Base-by-base conservation (phyloP, 352 stramenopile genomes). In the Phytophthora palmivora region DNA sequence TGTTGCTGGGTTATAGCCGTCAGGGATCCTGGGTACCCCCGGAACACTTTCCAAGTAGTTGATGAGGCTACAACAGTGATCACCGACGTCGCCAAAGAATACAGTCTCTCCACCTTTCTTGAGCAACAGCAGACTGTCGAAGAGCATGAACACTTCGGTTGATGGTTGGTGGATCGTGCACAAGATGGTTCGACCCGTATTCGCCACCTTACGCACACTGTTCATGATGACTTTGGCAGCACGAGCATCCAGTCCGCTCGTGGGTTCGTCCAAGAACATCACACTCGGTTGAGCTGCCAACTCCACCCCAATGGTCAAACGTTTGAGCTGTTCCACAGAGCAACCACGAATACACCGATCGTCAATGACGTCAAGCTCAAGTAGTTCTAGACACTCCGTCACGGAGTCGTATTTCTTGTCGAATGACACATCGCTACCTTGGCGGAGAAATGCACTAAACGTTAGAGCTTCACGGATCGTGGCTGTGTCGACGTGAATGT, bases 121-220 rank as follows among this genome's bases (percentile, higher is more conserved):
- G 37, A 97, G 71, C 7, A 97, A 54, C 22, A 96, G 76, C 14
- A 96, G 43, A 43, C 79, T 78, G 67, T 97, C 88, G 57, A 96
- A 96, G 32, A 87, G 81, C 22, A 81, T 78, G 37, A 97, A 96
- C 1, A 97, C 80, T 22, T 96, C 82, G 3, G 78, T 84, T 14
- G 79, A 86, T 7, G 90, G 92, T 67, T 98, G 90, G 67, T 98
- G 92, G 62, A 97, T 97, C 21, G 89, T 97, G 42, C 92, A 96
- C 0, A 97, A 57, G 21, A 98, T 83, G 21, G 81, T 92, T 4
- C 77, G 63, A 10, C 87, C 86, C 7, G 76, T 78, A 33, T 66
- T 65, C 0, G 89, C 87, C 43, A 97, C 78, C 43, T 93, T 91
- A 39, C 91, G 84, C 6, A 97, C 72, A 0, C 93, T 74, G 16